A percentile compares a stretch with the other conserved stretches of the same genome.
These are phyloP conservation scores for Penicillium cinerascens DNA, from an alignment of 495 filamentous ascomycete species.

Conservation along the genomic window DNA sequence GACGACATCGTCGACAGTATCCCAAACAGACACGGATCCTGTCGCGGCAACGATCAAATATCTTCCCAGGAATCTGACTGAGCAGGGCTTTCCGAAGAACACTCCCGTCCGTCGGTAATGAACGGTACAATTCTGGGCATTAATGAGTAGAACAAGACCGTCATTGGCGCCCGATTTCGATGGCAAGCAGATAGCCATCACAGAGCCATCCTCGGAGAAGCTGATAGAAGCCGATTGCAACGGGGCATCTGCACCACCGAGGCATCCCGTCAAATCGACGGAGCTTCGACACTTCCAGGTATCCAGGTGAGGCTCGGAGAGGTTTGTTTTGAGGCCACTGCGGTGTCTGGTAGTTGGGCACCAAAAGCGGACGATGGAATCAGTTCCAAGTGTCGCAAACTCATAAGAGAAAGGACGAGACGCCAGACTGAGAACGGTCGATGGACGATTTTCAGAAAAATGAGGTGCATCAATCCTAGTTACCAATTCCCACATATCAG, in stretches of 20 bases:
- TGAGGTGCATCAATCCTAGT: slow-evolving; percentile 84
- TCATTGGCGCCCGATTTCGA: slow-evolving; percentile 20
- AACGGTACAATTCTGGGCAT: slow-evolving; percentile 32
- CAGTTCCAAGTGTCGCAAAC: slow-evolving; percentile 82
- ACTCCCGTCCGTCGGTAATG: slow-evolving; percentile 32
- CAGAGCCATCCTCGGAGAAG: slow-evolving; percentile 85
- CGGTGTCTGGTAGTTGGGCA: slow-evolving; percentile 59
- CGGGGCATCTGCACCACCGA: slow-evolving; percentile 33
- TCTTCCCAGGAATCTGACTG: slow-evolving; percentile 32
- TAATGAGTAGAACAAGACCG: slow-evolving; percentile 34
- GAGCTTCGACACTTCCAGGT: slow-evolving; percentile 70
- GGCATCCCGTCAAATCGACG: slow-evolving; percentile 47
- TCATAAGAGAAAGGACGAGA: slow-evolving; percentile 60
- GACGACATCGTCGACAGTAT: slow-evolving; percentile 41
- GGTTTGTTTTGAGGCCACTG: slow-evolving; percentile 56
- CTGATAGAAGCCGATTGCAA: slow-evolving; percentile 44
- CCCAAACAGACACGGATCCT: slow-evolving; percentile 38
- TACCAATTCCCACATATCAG: slow-evolving; percentile 65
- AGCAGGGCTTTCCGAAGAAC: slow-evolving; percentile 28
- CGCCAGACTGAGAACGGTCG: slow-evolving; percentile 65
- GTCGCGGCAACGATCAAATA: slow-evolving; percentile 37
- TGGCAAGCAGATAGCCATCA: slow-evolving; percentile 60
- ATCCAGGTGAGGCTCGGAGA: slow-evolving; percentile 49
- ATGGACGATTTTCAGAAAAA: slow-evolving; percentile 44
- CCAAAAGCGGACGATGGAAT: slow-evolving; percentile 77